Conservation (phyloP, 345 rosid species). For the Acer saccharum region DNA sequence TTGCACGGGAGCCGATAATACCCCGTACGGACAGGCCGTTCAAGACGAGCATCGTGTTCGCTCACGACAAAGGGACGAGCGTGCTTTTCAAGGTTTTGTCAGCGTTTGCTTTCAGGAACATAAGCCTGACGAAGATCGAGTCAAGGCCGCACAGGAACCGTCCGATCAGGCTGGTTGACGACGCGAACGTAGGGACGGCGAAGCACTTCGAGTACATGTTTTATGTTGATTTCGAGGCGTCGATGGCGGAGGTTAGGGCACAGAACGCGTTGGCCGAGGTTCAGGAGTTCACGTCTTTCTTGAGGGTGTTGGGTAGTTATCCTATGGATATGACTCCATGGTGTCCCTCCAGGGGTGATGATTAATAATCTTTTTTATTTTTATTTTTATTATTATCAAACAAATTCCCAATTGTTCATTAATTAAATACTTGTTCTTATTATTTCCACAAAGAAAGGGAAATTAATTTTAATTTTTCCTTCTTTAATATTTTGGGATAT, state of each 20-base stretch:
- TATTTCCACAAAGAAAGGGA: slow-evolving; percentile 28
- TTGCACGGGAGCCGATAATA: slow-evolving; percentile 95
- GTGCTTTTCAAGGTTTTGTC: slow-evolving; percentile 89
- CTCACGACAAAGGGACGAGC: slow-evolving; percentile 91
- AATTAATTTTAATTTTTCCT: slow-evolving; percentile 18
- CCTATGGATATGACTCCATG: slow-evolving; percentile 99
- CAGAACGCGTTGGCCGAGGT: slow-evolving; percentile 97
- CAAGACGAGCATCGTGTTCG: slow-evolving; percentile 97
- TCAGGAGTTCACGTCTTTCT: slow-evolving; percentile 97
- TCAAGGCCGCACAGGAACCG: slow-evolving; percentile 88
- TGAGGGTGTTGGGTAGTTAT: slow-evolving; percentile 94
- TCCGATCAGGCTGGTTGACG: slow-evolving; percentile 78
- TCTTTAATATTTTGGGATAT: background rate
- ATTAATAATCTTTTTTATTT: background rate
- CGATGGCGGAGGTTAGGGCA: slow-evolving; percentile 92
- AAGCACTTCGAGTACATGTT: slow-evolving; percentile 93
- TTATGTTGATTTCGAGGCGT: slow-evolving; percentile 92
- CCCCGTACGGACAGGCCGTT: slow-evolving; percentile 95
- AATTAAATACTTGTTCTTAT: background rate
- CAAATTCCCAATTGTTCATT: no score
- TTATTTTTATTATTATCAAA: background rate
- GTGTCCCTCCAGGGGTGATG: slow-evolving; percentile 59
- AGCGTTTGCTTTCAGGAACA: slow-evolving; percentile 91
- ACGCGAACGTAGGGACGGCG: slow-evolving; percentile 73
- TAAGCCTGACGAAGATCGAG: slow-evolving; percentile 88